A percentile compares a stretch with the other conserved stretches of the same genome.
Conservation (phyloP, 1,139 yeast species). For the Keqinozyma sinolaborantium region DNA sequence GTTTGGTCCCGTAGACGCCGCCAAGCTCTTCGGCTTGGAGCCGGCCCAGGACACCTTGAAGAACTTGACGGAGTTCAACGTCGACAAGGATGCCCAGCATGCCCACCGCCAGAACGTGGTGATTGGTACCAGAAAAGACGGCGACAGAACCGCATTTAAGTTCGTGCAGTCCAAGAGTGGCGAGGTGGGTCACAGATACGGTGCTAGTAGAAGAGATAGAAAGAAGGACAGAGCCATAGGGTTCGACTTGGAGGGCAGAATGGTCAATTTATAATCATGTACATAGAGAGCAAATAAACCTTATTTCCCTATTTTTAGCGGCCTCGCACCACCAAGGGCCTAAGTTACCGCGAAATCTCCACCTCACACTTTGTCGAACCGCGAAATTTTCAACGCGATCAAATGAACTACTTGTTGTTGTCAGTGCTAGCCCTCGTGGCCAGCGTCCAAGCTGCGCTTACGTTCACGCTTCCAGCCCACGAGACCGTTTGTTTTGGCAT, state of each 20-base stretch:
- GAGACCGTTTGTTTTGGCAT: constrained; percentile 77
- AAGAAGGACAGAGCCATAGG: constrained; percentile 81
- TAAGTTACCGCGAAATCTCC: too few relatives aligned
- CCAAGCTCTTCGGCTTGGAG: constrained; percentile 73
- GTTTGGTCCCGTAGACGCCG: constrained; percentile 98
- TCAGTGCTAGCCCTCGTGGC: constrained; percentile 1
- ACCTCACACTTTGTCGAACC: not conserved
- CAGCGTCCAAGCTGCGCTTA: constrained; percentile 48
- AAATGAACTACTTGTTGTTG: constrained; percentile 1
- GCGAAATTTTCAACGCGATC: not conserved
- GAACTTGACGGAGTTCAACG: constrained; percentile 57
- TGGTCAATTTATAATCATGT: constrained; percentile 23
- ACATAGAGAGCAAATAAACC: too few relatives aligned
- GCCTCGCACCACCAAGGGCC: too few relatives aligned
- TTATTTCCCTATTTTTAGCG: too few relatives aligned
- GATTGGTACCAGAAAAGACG: constrained; percentile 47
- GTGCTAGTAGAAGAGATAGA: constrained; percentile 85
- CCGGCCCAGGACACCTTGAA: constrained; percentile 79
- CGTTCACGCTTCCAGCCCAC: constrained; percentile 75
- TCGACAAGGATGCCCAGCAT: constrained; percentile 21
- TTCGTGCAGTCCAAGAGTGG: constrained; percentile 80
- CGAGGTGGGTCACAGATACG: constrained; percentile 85
- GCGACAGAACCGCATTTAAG: constrained; percentile 64
- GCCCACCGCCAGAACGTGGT: constrained; percentile 30
- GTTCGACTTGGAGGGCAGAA: constrained; percentile 69